phyloP scores from a whole-genome alignment of 768 basidiomycete genomes.

The Tylopilus plumbeoviolaceoides region DNA sequence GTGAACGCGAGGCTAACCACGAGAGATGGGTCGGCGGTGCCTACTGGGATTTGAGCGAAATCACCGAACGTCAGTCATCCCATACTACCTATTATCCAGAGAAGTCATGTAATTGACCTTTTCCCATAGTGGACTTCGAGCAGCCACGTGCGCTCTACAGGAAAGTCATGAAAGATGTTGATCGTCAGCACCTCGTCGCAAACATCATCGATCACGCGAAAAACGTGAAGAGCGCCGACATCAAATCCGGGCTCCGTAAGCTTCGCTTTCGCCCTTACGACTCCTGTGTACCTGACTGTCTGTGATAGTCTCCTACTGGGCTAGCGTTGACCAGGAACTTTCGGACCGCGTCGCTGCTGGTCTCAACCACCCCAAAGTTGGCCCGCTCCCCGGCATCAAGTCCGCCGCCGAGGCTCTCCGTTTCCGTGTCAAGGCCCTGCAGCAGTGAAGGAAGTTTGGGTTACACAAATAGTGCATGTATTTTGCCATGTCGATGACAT shows the following conservation, averaged over 20 bases:
- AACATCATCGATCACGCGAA: constrained; percentile 66
- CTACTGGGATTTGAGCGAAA: constrained; percentile 61
- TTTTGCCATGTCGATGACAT: not conserved
- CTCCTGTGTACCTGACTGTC: not conserved
- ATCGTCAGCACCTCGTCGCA: constrained; percentile 56
- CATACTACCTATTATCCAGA: not conserved
- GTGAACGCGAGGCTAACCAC: constrained; percentile 44
- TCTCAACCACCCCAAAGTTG: constrained; percentile 46
- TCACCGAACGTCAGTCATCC: constrained; percentile 69
- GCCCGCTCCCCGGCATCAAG: constrained; percentile 52
- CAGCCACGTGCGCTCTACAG: constrained; percentile 70
- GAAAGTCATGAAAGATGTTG: constrained; percentile 62
- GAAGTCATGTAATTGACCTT: not conserved
- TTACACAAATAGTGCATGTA: not conserved
- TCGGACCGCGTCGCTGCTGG: constrained; percentile 77
- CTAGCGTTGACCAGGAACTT: constrained; percentile 70
- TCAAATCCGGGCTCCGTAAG: constrained; percentile 67
- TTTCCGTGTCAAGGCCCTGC: constrained; percentile 35
- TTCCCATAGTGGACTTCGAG: constrained; percentile 69
- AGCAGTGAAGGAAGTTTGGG: constrained; percentile 1
- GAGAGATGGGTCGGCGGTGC: constrained; percentile 75
- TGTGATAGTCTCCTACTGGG: constrained; percentile 67
- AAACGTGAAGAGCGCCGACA: constrained; percentile 52
- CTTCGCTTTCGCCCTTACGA: constrained; percentile 8
- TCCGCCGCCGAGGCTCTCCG: constrained; percentile 53